These are phyloP conservation scores for Acanthamoeba triangularis DNA, from an alignment of 208 protist species.

Conservation along the genomic window DNA sequence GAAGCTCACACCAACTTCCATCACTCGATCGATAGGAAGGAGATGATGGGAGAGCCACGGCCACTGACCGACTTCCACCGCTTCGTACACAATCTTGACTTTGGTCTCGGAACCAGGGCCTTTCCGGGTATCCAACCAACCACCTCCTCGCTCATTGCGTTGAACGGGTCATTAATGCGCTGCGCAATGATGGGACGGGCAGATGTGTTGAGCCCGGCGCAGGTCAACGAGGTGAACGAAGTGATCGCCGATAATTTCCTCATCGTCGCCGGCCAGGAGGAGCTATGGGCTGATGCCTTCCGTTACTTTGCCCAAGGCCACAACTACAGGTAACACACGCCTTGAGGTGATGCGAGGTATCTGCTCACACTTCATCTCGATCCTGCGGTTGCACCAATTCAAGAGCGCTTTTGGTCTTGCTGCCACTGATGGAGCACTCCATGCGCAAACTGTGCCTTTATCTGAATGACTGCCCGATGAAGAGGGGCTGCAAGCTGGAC, in stretches of 20 bases:
- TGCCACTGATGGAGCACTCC: slow-evolving; percentile 63
- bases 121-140: slow-evolving; percentile 23
- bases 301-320: slow-evolving; percentile 30
- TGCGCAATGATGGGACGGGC: not conserved
- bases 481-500: slow-evolving; percentile 48
- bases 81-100: slow-evolving; percentile 42
- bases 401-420: slow-evolving; percentile 29
- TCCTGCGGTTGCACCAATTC: too few relatives aligned
- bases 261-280: slow-evolving; percentile 61
- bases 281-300: slow-evolving; percentile 53
- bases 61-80: slow-evolving; percentile 43
- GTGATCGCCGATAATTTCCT: slow-evolving; percentile 24
- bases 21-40: not conserved
- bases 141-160: too few relatives aligned
- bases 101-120: slow-evolving; percentile 3
- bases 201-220: not conserved
- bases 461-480: slow-evolving; percentile 36
- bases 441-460: slow-evolving; percentile 73
- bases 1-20: not conserved
- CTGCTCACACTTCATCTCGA: too few relatives aligned
- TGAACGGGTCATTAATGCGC: too few relatives aligned
- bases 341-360: not conserved
- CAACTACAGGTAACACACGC: slow-evolving; percentile 43
- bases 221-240: slow-evolving; percentile 20
- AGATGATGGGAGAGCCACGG: slow-evolving; percentile 36